A percentile compares a stretch with the other conserved stretches of the same genome.
Conservation (phyloP, 1,284 basidiomycete species). For the Psilocybe mexicana region DNA sequence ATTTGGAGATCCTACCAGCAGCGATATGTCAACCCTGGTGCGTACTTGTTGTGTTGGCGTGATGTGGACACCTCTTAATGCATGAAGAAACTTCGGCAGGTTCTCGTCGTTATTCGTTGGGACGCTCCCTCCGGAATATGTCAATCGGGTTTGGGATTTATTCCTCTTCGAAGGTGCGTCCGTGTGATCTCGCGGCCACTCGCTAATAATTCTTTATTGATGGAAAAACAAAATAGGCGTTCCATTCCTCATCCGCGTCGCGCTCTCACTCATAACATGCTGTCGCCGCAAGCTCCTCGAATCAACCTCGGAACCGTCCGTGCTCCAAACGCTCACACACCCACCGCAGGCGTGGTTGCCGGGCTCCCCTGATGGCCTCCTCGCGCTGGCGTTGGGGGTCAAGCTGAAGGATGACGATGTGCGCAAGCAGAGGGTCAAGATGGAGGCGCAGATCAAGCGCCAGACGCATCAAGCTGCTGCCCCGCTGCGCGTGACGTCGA, state of each 20-base stretch:
- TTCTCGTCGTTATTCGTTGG: constrained; percentile 76
- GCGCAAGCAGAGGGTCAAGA: constrained; percentile 71
- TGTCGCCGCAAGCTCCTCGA: constrained; percentile 63
- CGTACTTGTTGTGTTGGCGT: constrained; percentile 16
- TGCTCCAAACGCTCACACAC: constrained; percentile 50
- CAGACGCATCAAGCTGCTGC: constrained; percentile 32
- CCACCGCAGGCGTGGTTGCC: constrained; percentile 58
- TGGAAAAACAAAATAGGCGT: constrained; percentile 50
- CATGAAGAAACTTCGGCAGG: constrained; percentile 37
- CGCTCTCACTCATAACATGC: constrained; percentile 71
- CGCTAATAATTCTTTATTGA: no score
- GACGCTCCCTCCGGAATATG: constrained; percentile 73
- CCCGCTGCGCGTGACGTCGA: constrained; percentile 3
- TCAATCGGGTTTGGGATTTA: constrained; percentile 85
- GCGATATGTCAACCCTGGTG: constrained; percentile 67
- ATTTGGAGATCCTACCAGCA: constrained; percentile 58
- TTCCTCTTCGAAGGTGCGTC: constrained; percentile 81
- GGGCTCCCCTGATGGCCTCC: constrained; percentile 59
- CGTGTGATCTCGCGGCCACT: no score
- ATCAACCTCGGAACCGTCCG: constrained; percentile 46
- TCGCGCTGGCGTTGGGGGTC: constrained; percentile 60
- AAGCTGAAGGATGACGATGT: constrained; percentile 85
- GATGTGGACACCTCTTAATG: neutral
- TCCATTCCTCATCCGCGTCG: constrained; percentile 79
- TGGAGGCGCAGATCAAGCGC: constrained; percentile 65